Conservation (phyloP, 2,329 filamentous ascomycete genomes). For the Penicillium sp. region DNA sequence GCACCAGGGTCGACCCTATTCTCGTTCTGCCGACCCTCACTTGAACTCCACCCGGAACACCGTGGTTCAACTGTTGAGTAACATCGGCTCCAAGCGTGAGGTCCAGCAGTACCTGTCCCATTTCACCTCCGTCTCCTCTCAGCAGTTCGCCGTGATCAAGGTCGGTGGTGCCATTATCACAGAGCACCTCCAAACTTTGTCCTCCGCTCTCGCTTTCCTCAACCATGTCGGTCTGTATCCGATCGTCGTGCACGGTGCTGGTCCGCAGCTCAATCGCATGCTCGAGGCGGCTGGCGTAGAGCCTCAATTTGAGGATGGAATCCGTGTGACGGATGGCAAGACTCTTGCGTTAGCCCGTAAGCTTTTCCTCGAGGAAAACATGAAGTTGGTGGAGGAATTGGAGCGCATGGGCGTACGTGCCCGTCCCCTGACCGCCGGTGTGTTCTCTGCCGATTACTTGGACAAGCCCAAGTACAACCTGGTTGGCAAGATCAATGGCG, state of each 20-base stretch:
- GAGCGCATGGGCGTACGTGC: conserved; percentile 86
- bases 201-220: conserved; percentile 80
- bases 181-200: conserved; percentile 87
- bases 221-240: conserved; percentile 93
- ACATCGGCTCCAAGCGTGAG: conserved; percentile 92
- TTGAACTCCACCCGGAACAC: conserved; percentile 64
- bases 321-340: conserved; percentile 91
- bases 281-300: conserved; percentile 87
- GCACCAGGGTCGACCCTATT: conserved; percentile 39
- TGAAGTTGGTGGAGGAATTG: conserved; percentile 83
- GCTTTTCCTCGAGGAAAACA: conserved; percentile 91
- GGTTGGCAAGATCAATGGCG: conserved; percentile 89
- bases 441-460: conserved; percentile 88
- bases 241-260: conserved; percentile 90
- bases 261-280: conserved; percentile 88
- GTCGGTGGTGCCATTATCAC: conserved; percentile 94
- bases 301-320: conserved; percentile 93
- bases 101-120: conserved; percentile 96
- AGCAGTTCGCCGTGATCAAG: conserved; percentile 98
- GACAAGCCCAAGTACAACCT: conserved; percentile 95
- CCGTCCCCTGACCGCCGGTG: conserved; percentile 79
- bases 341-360: conserved; percentile 85
- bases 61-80: conserved; percentile 85
- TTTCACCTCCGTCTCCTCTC: conserved; percentile 91
- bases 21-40: conserved; percentile 45